phyloP scores from a whole-genome alignment of 495 filamentous ascomycete species.

The Daldinia childiae region DNA sequence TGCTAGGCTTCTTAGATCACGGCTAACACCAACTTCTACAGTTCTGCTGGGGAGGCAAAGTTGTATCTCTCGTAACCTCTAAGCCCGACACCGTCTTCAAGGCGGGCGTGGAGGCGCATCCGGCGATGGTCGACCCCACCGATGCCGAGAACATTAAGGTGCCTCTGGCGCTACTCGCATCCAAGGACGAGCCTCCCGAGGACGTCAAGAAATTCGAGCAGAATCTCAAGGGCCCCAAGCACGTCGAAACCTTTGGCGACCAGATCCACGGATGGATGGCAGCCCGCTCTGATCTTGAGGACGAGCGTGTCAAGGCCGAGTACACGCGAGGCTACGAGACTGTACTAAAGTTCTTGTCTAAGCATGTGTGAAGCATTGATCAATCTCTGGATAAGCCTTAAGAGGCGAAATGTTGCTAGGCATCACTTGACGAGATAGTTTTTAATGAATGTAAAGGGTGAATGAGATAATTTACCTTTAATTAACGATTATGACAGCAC shows the following conservation, averaged over 20 bases:
- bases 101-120: constrained; percentile 76
- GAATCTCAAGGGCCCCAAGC: constrained; percentile 70
- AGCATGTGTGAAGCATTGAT: constrained; percentile 66
- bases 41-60: constrained; percentile 95
- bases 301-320: constrained; percentile 73
- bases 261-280: constrained; percentile 96
- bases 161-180: constrained; percentile 72
- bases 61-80: constrained; percentile 66
- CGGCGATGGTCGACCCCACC: constrained; percentile 85
- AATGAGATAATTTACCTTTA: neutral
- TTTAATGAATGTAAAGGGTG: neutral
- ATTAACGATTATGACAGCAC: neutral
- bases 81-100: constrained; percentile 70
- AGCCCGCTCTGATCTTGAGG: constrained; percentile 73
- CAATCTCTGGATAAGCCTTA: neutral
- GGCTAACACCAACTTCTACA: constrained; percentile 17
- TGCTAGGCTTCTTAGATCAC: neutral
- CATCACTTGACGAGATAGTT: neutral
- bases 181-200: constrained; percentile 69
- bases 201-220: constrained; percentile 77
- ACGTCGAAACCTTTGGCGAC: constrained; percentile 81
- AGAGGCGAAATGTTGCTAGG: neutral
- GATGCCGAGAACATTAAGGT: constrained; percentile 74
- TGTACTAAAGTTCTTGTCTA: constrained; percentile 76
- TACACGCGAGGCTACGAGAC: constrained; percentile 83